Conservation (phyloP, 2,329 filamentous ascomycete genomes). For the Periglandula ipomoeae region DNA sequence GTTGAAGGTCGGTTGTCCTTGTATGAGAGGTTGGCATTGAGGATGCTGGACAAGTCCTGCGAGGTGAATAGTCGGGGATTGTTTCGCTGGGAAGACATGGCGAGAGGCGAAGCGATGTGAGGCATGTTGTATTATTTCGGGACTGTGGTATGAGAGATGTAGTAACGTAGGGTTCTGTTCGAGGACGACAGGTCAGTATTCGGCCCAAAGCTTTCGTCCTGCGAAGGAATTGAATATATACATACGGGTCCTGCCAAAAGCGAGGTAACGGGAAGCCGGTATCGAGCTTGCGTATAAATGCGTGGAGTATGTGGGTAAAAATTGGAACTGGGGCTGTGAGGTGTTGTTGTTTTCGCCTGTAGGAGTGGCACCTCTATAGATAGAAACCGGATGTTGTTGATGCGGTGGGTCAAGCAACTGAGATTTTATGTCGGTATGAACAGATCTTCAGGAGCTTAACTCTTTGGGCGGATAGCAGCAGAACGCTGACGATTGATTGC, state of each 20-base stretch:
- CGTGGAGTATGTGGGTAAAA: not conserved
- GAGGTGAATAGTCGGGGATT: constrained; percentile 33
- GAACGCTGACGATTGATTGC: not conserved
- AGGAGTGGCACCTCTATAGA: not conserved
- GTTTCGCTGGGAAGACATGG: constrained; percentile 37
- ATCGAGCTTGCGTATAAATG: not conserved
- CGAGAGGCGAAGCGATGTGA: constrained; percentile 33
- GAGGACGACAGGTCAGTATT: not conserved
- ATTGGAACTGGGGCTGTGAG: not conserved
- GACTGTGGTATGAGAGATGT: constrained; percentile 8
- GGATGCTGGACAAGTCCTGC: constrained; percentile 43
- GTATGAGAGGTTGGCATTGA: constrained; percentile 42
- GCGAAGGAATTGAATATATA: not conserved
- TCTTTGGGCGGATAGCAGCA: not conserved
- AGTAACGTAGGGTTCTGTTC: not conserved
- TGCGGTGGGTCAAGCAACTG: not conserved
- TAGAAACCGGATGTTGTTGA: not conserved
- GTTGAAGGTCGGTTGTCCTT: constrained; percentile 31
- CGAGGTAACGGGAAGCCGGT: not conserved
- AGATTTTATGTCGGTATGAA: not conserved
- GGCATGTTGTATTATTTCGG: constrained; percentile 18
- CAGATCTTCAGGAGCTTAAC: not conserved
- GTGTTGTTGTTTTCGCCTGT: not conserved
- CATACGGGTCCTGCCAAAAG: not conserved
- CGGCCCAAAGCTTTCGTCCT: not conserved